Evolutionary conservation across 495 filamentous ascomycete genomes (phyloP).

Genomic region (Penicillium bovifimosum): DNA sequence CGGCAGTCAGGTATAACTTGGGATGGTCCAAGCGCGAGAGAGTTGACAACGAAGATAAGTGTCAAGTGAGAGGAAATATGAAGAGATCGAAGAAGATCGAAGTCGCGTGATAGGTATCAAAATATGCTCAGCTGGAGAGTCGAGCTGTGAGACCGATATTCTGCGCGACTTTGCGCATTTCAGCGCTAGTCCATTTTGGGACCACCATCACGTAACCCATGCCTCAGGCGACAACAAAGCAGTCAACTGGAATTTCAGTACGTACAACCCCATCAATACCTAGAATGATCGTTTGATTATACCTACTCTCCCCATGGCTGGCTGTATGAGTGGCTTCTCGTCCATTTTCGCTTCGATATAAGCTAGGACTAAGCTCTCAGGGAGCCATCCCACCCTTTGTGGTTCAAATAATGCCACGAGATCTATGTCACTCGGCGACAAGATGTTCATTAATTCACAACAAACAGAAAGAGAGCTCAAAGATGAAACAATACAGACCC

Average conservation of each 20-base stretch:
- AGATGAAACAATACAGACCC: neutral
- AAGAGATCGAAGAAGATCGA: neutral
- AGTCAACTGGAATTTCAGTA: neutral
- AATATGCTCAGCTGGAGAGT: conserved; percentile 21
- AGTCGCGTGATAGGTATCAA: neutral
- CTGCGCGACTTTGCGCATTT: conserved; percentile 33
- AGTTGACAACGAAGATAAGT: neutral
- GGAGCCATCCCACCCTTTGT: neutral
- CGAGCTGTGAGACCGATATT: conserved; percentile 23
- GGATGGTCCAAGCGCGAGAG: neutral
- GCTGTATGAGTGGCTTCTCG: too few species aligned
- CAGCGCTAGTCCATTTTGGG: conserved; percentile 26
- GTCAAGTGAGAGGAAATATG: neutral
- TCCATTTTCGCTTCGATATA: neutral
- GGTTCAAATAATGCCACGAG: too few species aligned
- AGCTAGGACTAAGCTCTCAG: neutral
- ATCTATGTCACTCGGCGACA: neutral
- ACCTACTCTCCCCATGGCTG: too few species aligned
- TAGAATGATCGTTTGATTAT: neutral
- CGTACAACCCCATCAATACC: neutral
- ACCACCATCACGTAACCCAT: conserved; percentile 18
- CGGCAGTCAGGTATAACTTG: neutral
- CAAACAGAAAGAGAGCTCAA: neutral
- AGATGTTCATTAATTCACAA: neutral
- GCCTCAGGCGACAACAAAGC: conserved; percentile 3